These are phyloP conservation scores for Calonectria crousiana DNA, from an alignment of 2,329 filamentous ascomycete genomes.

Conservation along the genomic window DNA sequence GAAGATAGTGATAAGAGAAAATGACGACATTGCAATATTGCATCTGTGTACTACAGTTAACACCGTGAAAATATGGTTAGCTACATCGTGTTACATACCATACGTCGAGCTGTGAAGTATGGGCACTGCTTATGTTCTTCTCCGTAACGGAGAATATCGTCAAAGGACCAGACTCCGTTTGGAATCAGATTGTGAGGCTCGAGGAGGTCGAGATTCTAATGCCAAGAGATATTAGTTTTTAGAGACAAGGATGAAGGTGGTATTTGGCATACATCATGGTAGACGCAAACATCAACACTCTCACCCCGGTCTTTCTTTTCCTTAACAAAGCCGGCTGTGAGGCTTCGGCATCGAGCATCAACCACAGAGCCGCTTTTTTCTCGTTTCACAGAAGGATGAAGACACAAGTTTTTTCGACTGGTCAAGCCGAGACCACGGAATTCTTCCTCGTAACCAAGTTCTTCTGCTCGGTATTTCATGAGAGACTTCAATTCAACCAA, in stretches of 20 bases:
- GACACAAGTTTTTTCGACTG: slow-evolving; percentile 95
- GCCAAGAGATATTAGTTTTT: slow-evolving; percentile 25
- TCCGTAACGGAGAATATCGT: slow-evolving; percentile 88
- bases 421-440: slow-evolving; percentile 93
- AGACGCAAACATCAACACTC: slow-evolving; percentile 92
- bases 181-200: slow-evolving; percentile 96
- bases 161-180: slow-evolving; percentile 95
- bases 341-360: slow-evolving; percentile 93
- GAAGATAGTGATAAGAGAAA: slow-evolving; percentile 98
- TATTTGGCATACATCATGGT: slow-evolving; percentile 80
- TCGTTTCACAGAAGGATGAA: slow-evolving; percentile 94
- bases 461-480: slow-evolving; percentile 93
- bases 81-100: slow-evolving; percentile 68
- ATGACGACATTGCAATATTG: slow-evolving; percentile 99
- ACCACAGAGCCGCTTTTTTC: slow-evolving; percentile 96
- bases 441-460: slow-evolving; percentile 92
- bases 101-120: slow-evolving; percentile 94
- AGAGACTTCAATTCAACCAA: slow-evolving; percentile 89
- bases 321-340: slow-evolving; percentile 97
- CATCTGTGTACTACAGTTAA: slow-evolving; percentile 71
- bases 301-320: slow-evolving; percentile 97
- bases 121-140: slow-evolving; percentile 97
- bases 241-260: not conserved
- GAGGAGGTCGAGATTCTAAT: slow-evolving; percentile 88
- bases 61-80: not conserved